phyloP scores from a whole-genome alignment of 208 protist species.

The Trypanosoma cruzi region DNA sequence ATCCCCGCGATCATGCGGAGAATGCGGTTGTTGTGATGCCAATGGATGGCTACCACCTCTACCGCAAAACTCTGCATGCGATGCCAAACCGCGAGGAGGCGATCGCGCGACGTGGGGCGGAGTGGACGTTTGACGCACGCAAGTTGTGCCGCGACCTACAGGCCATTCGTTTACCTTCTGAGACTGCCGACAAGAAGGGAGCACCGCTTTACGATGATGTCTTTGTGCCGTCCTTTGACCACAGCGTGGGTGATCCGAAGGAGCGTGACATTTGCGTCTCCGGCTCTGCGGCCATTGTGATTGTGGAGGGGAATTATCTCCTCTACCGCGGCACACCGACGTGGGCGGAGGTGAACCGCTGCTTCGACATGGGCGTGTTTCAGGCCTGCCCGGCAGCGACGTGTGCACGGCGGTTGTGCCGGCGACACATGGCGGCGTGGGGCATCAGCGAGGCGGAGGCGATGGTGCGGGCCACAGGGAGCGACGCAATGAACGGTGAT shows the following conservation, averaged over 20 bases:
- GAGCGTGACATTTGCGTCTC: conserved; percentile 51
- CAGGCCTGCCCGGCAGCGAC: conserved; percentile 41
- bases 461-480: conserved; percentile 60
- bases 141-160: conserved; percentile 55
- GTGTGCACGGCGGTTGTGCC: conserved; percentile 54
- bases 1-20: conserved; percentile 9
- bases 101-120: conserved; percentile 58
- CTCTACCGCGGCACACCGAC: conserved; percentile 56
- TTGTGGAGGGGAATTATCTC: conserved; percentile 84
- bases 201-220: conserved; percentile 46
- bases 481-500: conserved; percentile 74
- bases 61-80: conserved; percentile 41
- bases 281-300: conserved; percentile 45
- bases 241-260: conserved; percentile 63
- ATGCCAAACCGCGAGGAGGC: conserved; percentile 67
- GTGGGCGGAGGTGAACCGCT: conserved; percentile 62
- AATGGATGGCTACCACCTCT: conserved; percentile 87
- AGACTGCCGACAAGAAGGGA: not conserved
- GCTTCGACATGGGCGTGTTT: conserved; percentile 70
- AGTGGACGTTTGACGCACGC: conserved; percentile 81
- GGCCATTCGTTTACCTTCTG: conserved; percentile 29
- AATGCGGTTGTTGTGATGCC: conserved; percentile 61
- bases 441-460: conserved; percentile 46
- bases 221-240: conserved; percentile 75
- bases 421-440: conserved; percentile 78